phyloP scores from a whole-genome alignment of 495 filamentous ascomycete genomes.

The Penicillium tannophilum region DNA sequence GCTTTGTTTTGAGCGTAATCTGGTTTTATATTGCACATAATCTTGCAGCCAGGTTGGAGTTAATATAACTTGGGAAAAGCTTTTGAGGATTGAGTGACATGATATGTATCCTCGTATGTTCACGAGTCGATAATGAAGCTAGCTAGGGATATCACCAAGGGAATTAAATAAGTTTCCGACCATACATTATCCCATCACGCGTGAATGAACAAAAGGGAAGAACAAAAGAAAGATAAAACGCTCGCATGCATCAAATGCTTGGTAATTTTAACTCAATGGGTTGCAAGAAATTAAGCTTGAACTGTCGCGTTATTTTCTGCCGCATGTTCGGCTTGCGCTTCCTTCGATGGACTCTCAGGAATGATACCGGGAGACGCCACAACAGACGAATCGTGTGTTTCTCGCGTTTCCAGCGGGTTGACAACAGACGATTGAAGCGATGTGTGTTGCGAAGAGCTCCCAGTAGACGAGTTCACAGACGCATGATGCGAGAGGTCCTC shows the following conservation, averaged over 20 bases:
- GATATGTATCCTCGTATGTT: not conserved
- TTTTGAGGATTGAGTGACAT: too few relatives aligned
- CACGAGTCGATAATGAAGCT: not conserved
- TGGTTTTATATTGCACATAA: too few relatives aligned
- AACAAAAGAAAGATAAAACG: not conserved
- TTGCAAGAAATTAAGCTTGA: not conserved
- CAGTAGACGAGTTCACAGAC: not conserved
- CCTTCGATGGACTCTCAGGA: not conserved
- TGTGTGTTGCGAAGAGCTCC: not conserved
- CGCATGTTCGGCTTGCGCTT: not conserved
- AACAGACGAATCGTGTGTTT: not conserved
- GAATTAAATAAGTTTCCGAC: not conserved
- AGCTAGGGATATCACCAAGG: not conserved
- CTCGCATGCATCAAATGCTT: not conserved
- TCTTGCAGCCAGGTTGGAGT: too few relatives aligned
- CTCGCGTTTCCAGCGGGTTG: not conserved
- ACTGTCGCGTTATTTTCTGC: not conserved
- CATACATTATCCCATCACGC: not conserved
- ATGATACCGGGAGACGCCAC: not conserved
- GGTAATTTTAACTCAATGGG: not conserved
- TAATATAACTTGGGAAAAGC: too few relatives aligned
- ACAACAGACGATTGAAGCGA: conserved; percentile 2
- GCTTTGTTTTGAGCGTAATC: too few relatives aligned
- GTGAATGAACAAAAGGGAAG: not conserved
- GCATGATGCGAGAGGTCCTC: not conserved